phyloP scores from a whole-genome alignment of 441 rosid genomes.

The Populus hybrid region DNA sequence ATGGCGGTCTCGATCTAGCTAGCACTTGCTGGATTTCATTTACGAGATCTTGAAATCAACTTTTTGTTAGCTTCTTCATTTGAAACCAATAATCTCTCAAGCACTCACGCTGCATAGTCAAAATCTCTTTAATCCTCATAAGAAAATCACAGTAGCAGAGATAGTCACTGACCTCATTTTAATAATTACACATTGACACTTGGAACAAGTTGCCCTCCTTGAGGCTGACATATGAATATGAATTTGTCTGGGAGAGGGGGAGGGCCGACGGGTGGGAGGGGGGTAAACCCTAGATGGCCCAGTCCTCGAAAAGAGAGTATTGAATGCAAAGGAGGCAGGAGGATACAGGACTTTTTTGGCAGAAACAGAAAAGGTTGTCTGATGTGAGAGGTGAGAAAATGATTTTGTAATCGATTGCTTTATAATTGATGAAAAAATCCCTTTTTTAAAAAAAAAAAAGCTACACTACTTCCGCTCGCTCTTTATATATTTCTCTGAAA shows the following conservation, averaged over 20 bases:
- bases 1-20: too few species aligned
- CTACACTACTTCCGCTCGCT: background rate
- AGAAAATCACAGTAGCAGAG: background rate
- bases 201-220: constrained; percentile 26
- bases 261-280: constrained; percentile 2
- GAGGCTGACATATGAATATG: constrained; percentile 28
- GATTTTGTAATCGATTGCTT: constrained; percentile 86
- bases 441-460: background rate
- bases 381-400: constrained; percentile 61
- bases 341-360: constrained; percentile 30
- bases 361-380: constrained; percentile 41
- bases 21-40: too few species aligned
- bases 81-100: background rate
- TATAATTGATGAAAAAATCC: constrained; percentile 47
- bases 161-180: background rate
- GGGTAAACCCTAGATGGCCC: constrained; percentile 22
- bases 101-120: background rate
- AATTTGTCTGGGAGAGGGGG: constrained; percentile 6
- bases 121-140: background rate
- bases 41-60: too few species aligned
- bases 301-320: constrained; percentile 26
- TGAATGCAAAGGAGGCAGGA: constrained; percentile 27
- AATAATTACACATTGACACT: constrained; percentile 19
- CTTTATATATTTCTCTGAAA: constrained; percentile 8
- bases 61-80: too few species aligned